These are phyloP conservation scores for Metarhizium brunneum DNA, from an alignment of 2,329 filamentous ascomycete genomes.

Conservation along the genomic window DNA sequence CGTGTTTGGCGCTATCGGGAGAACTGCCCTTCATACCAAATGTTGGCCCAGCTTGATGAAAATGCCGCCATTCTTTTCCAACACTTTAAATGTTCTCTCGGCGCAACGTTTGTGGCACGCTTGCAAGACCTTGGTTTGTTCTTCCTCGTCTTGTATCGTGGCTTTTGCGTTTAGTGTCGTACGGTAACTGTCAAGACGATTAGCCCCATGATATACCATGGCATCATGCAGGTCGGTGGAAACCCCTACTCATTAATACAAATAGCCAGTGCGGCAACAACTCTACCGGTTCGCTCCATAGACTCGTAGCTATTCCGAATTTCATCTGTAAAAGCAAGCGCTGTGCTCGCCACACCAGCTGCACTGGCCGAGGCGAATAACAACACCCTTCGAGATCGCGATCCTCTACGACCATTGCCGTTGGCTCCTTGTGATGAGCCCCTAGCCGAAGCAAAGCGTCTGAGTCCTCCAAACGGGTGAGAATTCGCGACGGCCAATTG, in stretches of 20 bases:
- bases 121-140: conserved; percentile 60
- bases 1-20: neutral
- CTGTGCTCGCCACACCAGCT: conserved; percentile 37
- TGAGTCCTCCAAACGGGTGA: conserved; percentile 14
- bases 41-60: conserved; percentile 98
- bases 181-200: conserved; percentile 58
- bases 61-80: conserved; percentile 95
- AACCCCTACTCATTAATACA: conserved; percentile 75
- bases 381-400: conserved; percentile 21
- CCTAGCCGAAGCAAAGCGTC: conserved; percentile 21
- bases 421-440: conserved; percentile 12
- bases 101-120: conserved; percentile 91
- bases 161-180: conserved; percentile 66
- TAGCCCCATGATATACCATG: neutral
- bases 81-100: conserved; percentile 70
- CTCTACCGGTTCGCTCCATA: conserved; percentile 67
- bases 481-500: conserved; percentile 26
- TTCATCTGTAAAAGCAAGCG: conserved; percentile 53
- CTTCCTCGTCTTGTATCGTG: conserved; percentile 49
- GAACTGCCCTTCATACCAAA: conserved; percentile 40
- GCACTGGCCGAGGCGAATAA: conserved; percentile 42
- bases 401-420: conserved; percentile 5
- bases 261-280: conserved; percentile 63
- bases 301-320: conserved; percentile 69
- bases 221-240: neutral